These are phyloP conservation scores for Leptographium wingfieldii DNA, from an alignment of 2,329 filamentous ascomycete genomes.

Conservation along the genomic window DNA sequence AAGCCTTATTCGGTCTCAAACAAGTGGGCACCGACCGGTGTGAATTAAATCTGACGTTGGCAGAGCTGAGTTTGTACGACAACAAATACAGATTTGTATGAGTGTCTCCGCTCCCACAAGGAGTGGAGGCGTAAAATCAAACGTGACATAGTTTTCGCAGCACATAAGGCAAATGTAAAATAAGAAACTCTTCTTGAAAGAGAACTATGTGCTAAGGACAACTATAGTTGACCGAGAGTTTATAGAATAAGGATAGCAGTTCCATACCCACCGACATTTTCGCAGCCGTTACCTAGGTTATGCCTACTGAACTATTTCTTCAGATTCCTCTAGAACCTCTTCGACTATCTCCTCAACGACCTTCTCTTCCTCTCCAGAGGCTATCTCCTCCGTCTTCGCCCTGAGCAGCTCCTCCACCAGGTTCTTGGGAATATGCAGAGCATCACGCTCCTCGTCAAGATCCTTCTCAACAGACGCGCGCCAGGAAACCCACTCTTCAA, in stretches of 20 bases:
- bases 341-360: conserved; percentile 83
- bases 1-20: too few species aligned
- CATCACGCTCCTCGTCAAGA: conserved; percentile 56
- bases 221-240: neutral
- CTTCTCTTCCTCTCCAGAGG: conserved; percentile 55
- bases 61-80: neutral
- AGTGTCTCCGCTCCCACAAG: too few species aligned
- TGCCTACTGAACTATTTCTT: conserved; percentile 49
- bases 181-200: neutral
- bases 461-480: conserved; percentile 61
- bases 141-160: neutral
- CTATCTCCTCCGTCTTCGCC: conserved; percentile 38
- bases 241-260: neutral
- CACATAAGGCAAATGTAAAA: neutral
- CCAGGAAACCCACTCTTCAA: conserved; percentile 87
- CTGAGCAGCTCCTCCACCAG: conserved; percentile 49
- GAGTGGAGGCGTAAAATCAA: too few species aligned
- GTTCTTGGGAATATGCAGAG: conserved; percentile 52
- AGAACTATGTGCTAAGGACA: neutral
- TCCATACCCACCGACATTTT: neutral
- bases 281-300: neutral
- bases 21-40: too few species aligned
- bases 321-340: conserved; percentile 73
- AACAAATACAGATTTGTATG: neutral
- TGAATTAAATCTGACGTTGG: neutral